These are phyloP conservation scores for Epichloe typhina DNA, from an alignment of 2,329 filamentous ascomycete genomes.

Conservation along the genomic window DNA sequence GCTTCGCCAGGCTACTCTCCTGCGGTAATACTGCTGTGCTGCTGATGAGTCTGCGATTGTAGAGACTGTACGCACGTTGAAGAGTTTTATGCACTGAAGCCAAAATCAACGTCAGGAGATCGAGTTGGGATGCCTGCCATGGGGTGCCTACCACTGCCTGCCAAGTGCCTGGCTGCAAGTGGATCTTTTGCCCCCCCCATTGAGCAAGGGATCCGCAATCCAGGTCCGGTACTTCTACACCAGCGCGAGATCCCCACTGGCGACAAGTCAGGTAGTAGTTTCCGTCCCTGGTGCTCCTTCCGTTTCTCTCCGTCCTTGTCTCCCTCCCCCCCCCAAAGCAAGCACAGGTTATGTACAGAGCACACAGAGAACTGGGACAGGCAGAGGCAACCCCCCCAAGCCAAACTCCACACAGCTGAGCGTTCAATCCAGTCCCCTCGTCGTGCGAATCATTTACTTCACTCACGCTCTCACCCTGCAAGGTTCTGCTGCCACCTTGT, in stretches of 20 bases:
- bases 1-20: too few species aligned
- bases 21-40: background rate
- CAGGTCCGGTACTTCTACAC: background rate
- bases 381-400: too few species aligned
- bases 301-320: background rate
- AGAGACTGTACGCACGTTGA: background rate
- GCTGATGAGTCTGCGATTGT: background rate
- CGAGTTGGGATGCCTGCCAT: too few species aligned
- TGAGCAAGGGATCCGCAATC: background rate
- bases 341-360: background rate
- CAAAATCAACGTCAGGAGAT: background rate
- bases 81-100: background rate
- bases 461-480: slow-evolving; percentile 3
- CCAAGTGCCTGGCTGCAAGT: too few species aligned
- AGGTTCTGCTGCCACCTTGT: slow-evolving; percentile 3
- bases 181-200: background rate
- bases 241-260: background rate
- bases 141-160: too few species aligned
- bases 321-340: background rate
- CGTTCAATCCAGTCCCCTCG: slow-evolving; percentile 1
- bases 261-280: background rate
- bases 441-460: slow-evolving; percentile 3
- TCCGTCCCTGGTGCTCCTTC: background rate
- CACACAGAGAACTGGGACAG: background rate
- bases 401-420: background rate